Evolutionary conservation across 768 basidiomycete species (phyloP).

Genomic region (Auricularia sp.): DNA sequence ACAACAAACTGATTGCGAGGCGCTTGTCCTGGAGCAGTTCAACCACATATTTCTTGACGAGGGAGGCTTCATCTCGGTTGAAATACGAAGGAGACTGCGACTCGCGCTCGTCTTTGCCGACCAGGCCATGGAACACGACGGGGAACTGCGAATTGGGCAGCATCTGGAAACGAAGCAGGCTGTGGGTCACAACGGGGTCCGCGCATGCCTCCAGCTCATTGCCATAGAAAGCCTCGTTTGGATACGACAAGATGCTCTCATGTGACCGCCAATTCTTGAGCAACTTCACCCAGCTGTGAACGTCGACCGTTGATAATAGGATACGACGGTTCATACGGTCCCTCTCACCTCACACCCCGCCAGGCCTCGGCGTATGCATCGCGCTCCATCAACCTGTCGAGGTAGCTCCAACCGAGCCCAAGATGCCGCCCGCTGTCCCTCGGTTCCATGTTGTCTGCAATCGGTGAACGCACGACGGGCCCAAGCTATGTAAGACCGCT

Average conservation of each 20-base stretch:
- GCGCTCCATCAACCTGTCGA: conserved; percentile 26
- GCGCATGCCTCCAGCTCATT: conserved; percentile 24
- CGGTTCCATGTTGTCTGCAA: conserved; percentile 11
- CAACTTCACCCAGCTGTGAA: conserved; percentile 44
- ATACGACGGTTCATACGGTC: not conserved
- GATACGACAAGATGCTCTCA: conserved; percentile 41
- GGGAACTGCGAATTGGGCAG: conserved; percentile 21
- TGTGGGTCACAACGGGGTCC: conserved; percentile 17
- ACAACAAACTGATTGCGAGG: too few species aligned
- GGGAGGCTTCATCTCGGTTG: conserved; percentile 28
- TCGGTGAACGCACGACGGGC: conserved; percentile 25
- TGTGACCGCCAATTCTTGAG: conserved; percentile 53
- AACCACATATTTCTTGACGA: conserved; percentile 26
- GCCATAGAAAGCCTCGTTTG: conserved; percentile 38
- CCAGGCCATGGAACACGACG: conserved; percentile 25
- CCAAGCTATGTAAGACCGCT: conserved; percentile 14
- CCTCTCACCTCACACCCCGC: conserved; percentile 23
- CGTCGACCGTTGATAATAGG: conserved; percentile 4
- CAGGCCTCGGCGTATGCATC: conserved; percentile 19
- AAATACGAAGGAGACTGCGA: conserved; percentile 30
- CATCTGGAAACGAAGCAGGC: conserved; percentile 18
- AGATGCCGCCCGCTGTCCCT: conserved; percentile 4
- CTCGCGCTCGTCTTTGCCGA: conserved; percentile 26
- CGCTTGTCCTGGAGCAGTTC: conserved; percentile 10
- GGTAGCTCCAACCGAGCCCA: conserved; percentile 25